Evolutionary conservation across 108 stramenopile species (phyloP), one percentile per base, ranked within the genome.

Genomic region (Bacterosira constricta): DNA sequence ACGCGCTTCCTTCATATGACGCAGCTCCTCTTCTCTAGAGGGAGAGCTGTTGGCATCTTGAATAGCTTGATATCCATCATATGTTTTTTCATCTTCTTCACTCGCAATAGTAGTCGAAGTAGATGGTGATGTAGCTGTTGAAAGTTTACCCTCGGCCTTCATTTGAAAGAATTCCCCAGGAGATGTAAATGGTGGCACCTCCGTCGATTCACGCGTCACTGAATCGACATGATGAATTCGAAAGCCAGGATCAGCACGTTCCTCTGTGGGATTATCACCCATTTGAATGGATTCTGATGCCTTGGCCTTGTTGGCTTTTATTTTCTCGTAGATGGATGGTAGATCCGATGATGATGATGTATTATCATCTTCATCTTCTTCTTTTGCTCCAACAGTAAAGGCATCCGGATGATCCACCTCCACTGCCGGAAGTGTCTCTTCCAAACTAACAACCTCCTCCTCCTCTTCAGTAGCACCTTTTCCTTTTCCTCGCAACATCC

Each of bases 161-260:
- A 60, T 72, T 21, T 52, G 54, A n/a, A 73, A 63, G 60, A 91
- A 86, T 25, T 86, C 87, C 3, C 54, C 88, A n/a, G 90, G 90
- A 39, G 72, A 65, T 9, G 87, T 88, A 66, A 87, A 94, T 1
- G 90, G 92, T n/a, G 92, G 92, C 15, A 94, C 85, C 49, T 84
- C 83, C 18, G 66, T 68, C n/a, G 52, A 11, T 49, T 85, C 82
- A 31, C 92, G 76, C 4, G 88, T 89, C 38, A 83, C 71, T 15
- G 53, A 36, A 63, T 86, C 88, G 20, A 88, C 72, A 46, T 86
- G 80, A 26, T 79, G 86, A 27, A 93, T 89, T 23, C 90, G 83
- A 67, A 93, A 93, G 31, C 83, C 82, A 7, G 85, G 86, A 51
- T 93, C 88, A 21, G 90, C 88, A 25, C 78, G 62, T 58, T 71